These are phyloP conservation scores for Areca catechu DNA, from an alignment of 176 grass and related monocot genomes.

Conservation along the genomic window DNA sequence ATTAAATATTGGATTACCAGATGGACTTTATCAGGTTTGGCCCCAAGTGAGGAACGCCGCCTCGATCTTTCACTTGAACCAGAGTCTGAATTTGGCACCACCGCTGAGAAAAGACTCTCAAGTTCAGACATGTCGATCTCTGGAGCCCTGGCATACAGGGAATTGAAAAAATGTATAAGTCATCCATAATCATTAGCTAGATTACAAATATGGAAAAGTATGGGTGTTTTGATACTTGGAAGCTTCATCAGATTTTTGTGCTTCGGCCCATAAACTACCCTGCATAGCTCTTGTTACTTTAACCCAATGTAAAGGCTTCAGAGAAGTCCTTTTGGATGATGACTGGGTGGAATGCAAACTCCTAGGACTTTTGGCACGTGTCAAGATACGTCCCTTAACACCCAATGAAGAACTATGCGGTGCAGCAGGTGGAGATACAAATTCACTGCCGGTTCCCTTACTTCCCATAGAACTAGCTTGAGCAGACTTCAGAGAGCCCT, in stretches of 20 bases:
- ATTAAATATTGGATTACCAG: constrained; percentile 31
- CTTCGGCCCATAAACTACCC: constrained; percentile 95
- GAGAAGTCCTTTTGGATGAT: constrained; percentile 52
- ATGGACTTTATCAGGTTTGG: constrained; percentile 70
- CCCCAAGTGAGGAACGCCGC: constrained; percentile 31
- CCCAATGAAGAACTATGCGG: constrained; percentile 17
- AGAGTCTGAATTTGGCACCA: constrained; percentile 50
- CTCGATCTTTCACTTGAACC: constrained; percentile 20
- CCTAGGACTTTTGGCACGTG: constrained; percentile 49
- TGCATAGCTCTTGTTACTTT: constrained; percentile 82
- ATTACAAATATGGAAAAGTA: neutral
- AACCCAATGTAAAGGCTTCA: constrained; percentile 89
- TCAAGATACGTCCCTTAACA: constrained; percentile 26
- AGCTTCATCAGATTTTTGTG: constrained; percentile 55
- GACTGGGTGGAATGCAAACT: constrained; percentile 32
- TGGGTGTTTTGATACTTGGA: constrained; percentile 28
- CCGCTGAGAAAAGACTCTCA: constrained; percentile 82
- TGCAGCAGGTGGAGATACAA: constrained; percentile 48
- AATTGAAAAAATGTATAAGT: constrained; percentile 19
- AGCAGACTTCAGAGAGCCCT: constrained; percentile 9
- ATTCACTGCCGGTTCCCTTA: constrained; percentile 29
- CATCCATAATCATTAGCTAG: constrained; percentile 9
- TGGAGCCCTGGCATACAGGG: constrained; percentile 46
- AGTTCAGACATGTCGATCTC: constrained; percentile 89
- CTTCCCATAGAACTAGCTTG: constrained; percentile 21